These are phyloP conservation scores for Melastoma malabathricum DNA, from an alignment of 345 rosid genomes.

Conservation along the genomic window DNA sequence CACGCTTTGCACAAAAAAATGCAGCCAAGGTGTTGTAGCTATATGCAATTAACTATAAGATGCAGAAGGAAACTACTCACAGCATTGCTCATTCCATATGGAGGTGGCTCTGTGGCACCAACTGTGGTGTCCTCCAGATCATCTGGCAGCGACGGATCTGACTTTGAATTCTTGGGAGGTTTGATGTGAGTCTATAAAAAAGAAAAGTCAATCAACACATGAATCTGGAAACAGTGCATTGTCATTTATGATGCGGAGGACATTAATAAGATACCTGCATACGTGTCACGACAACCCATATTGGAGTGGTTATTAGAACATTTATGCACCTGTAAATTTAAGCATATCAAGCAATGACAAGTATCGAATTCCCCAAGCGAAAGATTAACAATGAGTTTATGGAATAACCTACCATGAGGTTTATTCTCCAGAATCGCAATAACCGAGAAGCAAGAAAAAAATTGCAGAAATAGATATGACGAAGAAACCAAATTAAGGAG, in stretches of 20 bases:
- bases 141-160: constrained; percentile 12
- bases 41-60: not conserved
- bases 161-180: constrained; percentile 27
- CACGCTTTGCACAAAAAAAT: not conserved
- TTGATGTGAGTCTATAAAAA: constrained; percentile 74
- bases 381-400: not conserved
- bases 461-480: not conserved
- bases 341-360: not conserved
- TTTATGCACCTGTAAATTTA: constrained; percentile 51
- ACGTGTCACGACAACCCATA: constrained; percentile 94
- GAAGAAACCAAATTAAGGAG: not conserved
- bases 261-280: constrained; percentile 61
- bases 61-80: constrained; percentile 28
- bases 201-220: not conserved
- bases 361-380: too few species aligned
- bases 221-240: too few species aligned
- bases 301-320: constrained; percentile 88
- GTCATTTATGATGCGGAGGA: not conserved
- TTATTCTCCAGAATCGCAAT: too few species aligned
- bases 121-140: constrained; percentile 26
- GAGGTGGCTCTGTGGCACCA: constrained; percentile 41
- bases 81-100: constrained; percentile 58
- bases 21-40: not conserved
- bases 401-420: not conserved
- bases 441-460: too few species aligned